Evolutionary conservation across 352 stramenopile genomes (phyloP), one percentile per base, ranked within the genome.

Genomic region (Phytophthora europaea): DNA sequence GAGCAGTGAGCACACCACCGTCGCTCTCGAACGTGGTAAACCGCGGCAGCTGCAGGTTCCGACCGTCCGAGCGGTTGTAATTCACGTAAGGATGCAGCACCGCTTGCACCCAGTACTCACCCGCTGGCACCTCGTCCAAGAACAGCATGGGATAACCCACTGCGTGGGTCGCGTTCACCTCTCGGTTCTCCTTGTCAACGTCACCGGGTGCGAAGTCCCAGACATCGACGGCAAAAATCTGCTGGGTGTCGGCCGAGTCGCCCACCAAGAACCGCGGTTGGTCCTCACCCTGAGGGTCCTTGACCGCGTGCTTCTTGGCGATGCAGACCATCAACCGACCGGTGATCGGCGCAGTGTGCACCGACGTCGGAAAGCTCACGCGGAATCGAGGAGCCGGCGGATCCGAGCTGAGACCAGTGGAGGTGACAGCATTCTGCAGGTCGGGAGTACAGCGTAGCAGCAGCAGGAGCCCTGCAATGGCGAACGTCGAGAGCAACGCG

Each of bases 71-170:
- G 31, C 84, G 84, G 65, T 90, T 89, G 77, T 92, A 92, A 26
- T 78, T 60, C 51, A 87, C 80, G 61, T 92, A 92, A 66, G 84
- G 82, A 33, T 90, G 82, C 59, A 92, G 62, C 33, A 89, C 82
- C 12, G 74, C 80, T 62, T 92, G 84, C 26, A 92, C 72, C 84
- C 82, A 92, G 76, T 92, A 92, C 62, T 89, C 82, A 9, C 70
- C 84, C 0, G 57, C 79, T 4, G 84, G 76, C 8, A 92, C 73
- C 47, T 87, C 76, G 5, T 75, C 55, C 52, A 92, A 38, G 7
- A 67, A 79, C 2, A 82, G 33, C 61, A 89, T 55, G 2, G 84
- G 84, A 64, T 90, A 92, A 1, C 84, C 84, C 15, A 82, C 62
- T 0, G 71, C 76, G 48, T 83, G 70, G 3, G 76, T 84, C 0